Conservation (phyloP, 208 protist species). For the Crithidia bombi region DNA sequence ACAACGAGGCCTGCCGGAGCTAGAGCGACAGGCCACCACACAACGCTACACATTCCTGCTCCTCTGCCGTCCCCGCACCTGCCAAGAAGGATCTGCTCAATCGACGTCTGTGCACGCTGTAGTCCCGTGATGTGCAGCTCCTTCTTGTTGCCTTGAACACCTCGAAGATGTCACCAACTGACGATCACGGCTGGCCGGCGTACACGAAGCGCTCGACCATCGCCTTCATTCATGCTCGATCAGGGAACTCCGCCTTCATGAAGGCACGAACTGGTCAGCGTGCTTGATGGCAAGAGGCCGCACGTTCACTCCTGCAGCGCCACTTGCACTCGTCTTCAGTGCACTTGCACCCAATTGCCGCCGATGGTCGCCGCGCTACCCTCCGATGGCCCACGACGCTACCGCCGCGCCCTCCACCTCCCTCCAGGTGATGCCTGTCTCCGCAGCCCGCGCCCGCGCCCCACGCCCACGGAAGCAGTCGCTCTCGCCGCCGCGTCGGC, state of each 20-base stretch:
- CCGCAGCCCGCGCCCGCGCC: too few relatives aligned
- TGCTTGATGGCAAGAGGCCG: conserved; percentile 21
- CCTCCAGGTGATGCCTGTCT: too few relatives aligned
- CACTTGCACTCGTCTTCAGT: conserved; percentile 78
- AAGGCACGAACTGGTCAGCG: conserved; percentile 7
- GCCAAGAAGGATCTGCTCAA: conserved; percentile 75
- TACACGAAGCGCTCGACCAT: conserved; percentile 60
- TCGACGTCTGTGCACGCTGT: conserved; percentile 75
- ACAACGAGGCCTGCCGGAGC: conserved; percentile 37
- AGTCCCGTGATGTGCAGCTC: conserved; percentile 55
- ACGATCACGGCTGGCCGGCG: conserved; percentile 42
- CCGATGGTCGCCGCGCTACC: too few relatives aligned
- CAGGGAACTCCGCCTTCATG: conserved; percentile 41
- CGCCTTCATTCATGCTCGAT: conserved; percentile 36
- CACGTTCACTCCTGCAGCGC: conserved; percentile 60
- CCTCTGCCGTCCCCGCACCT: conserved; percentile 22
- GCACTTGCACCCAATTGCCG: conserved; percentile 76
- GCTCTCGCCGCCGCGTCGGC: too few relatives aligned
- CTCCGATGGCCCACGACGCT: too few relatives aligned
- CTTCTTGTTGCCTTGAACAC: conserved; percentile 43
- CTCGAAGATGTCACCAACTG: conserved; percentile 30
- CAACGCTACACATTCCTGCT: conserved; percentile 26
- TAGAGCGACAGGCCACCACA: conserved; percentile 14
- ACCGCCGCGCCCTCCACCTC: too few relatives aligned
- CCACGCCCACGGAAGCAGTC: too few relatives aligned